phyloP scores from a whole-genome alignment of 148 eudicot species.

The Agrostemma githago region DNA sequence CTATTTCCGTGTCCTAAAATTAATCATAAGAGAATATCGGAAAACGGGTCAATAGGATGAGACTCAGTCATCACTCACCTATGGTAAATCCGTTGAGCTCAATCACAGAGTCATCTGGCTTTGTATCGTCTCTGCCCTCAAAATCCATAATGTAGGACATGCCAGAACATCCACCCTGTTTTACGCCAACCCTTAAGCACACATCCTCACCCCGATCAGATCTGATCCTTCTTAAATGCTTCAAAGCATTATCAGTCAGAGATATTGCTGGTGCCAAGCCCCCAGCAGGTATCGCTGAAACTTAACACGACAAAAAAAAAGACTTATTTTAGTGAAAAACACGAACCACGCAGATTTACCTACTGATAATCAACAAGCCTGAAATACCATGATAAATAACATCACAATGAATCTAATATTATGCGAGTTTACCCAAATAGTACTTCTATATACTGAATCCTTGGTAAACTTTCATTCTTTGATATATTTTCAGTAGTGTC shows the following conservation, averaged over 20 bases:
- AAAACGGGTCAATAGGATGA: not conserved
- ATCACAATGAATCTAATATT: not conserved
- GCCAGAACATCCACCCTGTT: conserved; percentile 98
- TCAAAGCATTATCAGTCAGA: conserved; percentile 71
- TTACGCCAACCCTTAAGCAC: conserved; percentile 89
- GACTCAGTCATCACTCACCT: conserved; percentile 34
- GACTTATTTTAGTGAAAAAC: not conserved
- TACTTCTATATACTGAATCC: not conserved
- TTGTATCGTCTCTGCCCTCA: conserved; percentile 58
- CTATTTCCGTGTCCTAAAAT: not conserved
- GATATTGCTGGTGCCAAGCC: conserved; percentile 75
- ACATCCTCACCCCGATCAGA: conserved; percentile 66
- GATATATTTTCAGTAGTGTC: not conserved
- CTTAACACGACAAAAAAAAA: conserved; percentile 8
- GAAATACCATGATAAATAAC: not conserved
- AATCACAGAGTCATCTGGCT: conserved; percentile 78
- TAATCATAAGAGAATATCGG: not conserved
- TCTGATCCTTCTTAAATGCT: conserved; percentile 79
- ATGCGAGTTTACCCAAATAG: not conserved
- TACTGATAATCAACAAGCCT: not conserved
- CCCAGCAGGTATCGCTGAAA: conserved; percentile 59
- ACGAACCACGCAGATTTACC: not conserved
- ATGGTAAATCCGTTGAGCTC: conserved; percentile 78
- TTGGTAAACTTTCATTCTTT: too few species aligned
- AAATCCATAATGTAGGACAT: conserved; percentile 97